Percentiles rank a stretch among this genome's conserved stretches.
Conservation (phyloP, 345 rosid species). For the Eucalyptus sideroxylon region DNA sequence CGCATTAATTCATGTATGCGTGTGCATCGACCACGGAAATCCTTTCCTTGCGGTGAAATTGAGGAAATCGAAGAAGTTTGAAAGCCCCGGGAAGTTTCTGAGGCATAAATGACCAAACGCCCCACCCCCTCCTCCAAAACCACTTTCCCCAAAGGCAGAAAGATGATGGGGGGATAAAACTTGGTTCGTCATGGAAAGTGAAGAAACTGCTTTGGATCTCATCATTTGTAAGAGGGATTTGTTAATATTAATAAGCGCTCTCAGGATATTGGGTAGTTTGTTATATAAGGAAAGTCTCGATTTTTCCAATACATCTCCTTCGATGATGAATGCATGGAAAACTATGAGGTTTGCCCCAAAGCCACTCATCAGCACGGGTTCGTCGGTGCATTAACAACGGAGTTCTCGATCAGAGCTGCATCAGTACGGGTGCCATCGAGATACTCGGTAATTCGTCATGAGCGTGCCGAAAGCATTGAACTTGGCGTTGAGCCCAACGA, state of each 20-base stretch:
- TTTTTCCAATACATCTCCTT: background rate
- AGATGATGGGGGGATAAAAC: background rate
- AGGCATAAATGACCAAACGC: background rate
- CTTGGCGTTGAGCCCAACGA: background rate
- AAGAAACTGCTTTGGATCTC: background rate
- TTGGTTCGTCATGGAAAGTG: background rate
- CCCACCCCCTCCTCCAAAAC: accelerated
- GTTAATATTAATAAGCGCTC: background rate
- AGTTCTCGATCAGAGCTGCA: background rate
- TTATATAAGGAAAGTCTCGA: background rate
- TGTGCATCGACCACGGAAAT: background rate
- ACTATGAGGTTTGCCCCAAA: background rate
- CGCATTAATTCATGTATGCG: background rate
- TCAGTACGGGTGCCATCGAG: background rate
- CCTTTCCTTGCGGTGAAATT: background rate
- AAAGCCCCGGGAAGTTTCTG: background rate
- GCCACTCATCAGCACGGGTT: background rate
- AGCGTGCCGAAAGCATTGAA: background rate
- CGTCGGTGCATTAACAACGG: background rate
- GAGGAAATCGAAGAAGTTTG: background rate
- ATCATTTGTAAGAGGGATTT: background rate
- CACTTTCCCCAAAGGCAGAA: too few relatives aligned
- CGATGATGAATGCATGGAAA: background rate
- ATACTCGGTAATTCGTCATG: background rate
- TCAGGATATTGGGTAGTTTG: background rate